Evolutionary conservation across 805 yeast species (phyloP).

Genomic region (Candida incommunis): DNA sequence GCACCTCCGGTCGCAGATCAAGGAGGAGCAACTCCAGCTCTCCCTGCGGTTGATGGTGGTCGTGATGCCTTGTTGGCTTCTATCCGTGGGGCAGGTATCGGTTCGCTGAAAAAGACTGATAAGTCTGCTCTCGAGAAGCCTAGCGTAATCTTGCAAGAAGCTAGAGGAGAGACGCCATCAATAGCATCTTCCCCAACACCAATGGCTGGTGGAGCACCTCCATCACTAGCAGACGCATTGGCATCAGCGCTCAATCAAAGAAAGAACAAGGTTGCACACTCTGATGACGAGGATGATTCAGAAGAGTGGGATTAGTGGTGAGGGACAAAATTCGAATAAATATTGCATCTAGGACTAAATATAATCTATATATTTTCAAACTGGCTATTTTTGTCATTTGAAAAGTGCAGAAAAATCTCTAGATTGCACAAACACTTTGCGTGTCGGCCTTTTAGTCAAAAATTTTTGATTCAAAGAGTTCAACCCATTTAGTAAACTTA

Average conservation of each 20-base stretch:
- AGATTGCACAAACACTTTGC: no score
- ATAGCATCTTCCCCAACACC: conserved; percentile 22
- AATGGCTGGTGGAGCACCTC: conserved; percentile 39
- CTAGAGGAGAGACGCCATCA: conserved; percentile 43
- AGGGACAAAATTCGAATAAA: neutral
- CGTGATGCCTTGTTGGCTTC: conserved; percentile 80
- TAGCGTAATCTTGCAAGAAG: conserved; percentile 55
- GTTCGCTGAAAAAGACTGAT: conserved; percentile 60
- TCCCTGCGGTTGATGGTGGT: conserved; percentile 34
- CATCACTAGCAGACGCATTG: conserved; percentile 69
- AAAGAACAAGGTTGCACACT: conserved; percentile 65
- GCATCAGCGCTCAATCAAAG: conserved; percentile 75
- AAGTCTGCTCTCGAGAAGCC: conserved; percentile 75
- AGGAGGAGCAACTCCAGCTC: conserved; percentile 20
- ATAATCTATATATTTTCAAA: no score
- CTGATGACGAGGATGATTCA: conserved; percentile 75
- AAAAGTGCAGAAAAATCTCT: no score
- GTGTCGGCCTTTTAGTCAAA: conserved; percentile 3
- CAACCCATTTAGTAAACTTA: conserved; percentile 4
- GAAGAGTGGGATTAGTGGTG: conserved; percentile 46
- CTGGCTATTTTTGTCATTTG: neutral
- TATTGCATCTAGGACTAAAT: no score
- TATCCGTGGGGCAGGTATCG: conserved; percentile 67
- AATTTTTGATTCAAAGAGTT: conserved; percentile 1
- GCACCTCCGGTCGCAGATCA: conserved; percentile 11